Conservation (phyloP, 1,284 basidiomycete genomes). For the Fomitopsis pinicola region DNA sequence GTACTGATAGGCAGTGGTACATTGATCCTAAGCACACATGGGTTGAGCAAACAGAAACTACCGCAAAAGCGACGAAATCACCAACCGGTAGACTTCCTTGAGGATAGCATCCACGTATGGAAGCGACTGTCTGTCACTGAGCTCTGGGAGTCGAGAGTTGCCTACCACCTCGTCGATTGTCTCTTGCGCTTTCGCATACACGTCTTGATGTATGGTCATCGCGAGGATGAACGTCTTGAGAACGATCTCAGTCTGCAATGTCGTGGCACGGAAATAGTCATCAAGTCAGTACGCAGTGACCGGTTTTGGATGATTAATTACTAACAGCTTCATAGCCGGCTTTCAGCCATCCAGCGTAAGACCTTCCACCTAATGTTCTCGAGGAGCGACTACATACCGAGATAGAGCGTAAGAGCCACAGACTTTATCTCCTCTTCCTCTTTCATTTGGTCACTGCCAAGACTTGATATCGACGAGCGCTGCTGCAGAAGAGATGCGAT, state of each 20-base stretch:
- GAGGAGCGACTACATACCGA: neutral
- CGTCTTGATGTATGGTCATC: conserved; percentile 37
- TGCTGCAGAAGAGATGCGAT: neutral
- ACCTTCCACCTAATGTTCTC: neutral
- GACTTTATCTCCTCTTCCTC: neutral
- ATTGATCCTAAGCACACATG: neutral
- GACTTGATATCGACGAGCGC: neutral
- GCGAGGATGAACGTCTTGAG: conserved; percentile 36
- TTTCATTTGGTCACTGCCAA: neutral
- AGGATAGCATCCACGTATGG: conserved; percentile 19
- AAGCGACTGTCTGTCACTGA: conserved; percentile 34
- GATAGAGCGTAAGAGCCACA: neutral
- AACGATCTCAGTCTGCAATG: conserved; percentile 35
- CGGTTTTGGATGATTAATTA: neutral
- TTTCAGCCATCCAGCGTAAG: neutral
- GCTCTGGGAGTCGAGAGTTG: conserved; percentile 33
- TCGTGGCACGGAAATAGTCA: neutral
- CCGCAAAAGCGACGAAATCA: neutral
- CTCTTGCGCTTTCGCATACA: conserved; percentile 33
- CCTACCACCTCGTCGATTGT: conserved; percentile 39
- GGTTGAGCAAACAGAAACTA: conserved; percentile 20
- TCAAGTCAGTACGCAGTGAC: neutral
- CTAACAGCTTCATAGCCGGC: neutral
- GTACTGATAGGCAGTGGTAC: neutral
- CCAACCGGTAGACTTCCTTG: conserved; percentile 30